These are phyloP conservation scores for Cardiospermum halicacabum DNA, from an alignment of 345 rosid genomes.

Conservation along the genomic window DNA sequence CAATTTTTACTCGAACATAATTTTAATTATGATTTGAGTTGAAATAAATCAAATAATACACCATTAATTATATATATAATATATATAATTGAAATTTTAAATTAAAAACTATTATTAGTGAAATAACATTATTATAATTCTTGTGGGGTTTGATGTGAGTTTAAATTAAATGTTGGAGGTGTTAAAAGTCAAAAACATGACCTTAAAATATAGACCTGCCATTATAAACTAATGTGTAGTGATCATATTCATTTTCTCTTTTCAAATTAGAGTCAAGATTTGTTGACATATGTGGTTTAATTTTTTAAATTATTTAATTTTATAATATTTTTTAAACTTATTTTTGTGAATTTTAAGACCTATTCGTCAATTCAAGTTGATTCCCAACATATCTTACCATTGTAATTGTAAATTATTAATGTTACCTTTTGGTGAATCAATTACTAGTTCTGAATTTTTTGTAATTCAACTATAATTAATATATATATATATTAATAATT, in stretches of 20 bases:
- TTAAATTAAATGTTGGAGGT: background rate
- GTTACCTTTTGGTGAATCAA: no score
- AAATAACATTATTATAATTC: background rate
- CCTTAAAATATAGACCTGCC: background rate
- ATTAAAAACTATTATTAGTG: no score
- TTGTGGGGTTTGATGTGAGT: background rate
- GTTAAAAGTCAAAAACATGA: constrained; percentile 3
- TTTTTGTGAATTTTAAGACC: background rate
- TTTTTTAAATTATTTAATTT: background rate
- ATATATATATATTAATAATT: no score
- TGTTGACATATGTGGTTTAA: constrained; percentile 18
- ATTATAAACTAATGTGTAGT: background rate
- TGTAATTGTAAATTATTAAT: background rate
- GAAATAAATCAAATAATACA: no score
- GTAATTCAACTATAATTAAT: no score
- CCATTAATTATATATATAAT: no score
- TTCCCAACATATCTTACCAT: background rate
- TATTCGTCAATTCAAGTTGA: background rate
- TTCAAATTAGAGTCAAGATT: constrained; percentile 23
- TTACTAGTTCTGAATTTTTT: no score
- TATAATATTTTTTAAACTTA: background rate
- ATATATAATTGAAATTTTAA: no score
- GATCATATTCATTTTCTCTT: background rate
- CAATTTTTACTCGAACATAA: no score
- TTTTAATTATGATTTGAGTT: no score